These are phyloP conservation scores for Hypomyces perniciosus DNA, from an alignment of 2,329 filamentous ascomycete genomes.

Conservation along the genomic window DNA sequence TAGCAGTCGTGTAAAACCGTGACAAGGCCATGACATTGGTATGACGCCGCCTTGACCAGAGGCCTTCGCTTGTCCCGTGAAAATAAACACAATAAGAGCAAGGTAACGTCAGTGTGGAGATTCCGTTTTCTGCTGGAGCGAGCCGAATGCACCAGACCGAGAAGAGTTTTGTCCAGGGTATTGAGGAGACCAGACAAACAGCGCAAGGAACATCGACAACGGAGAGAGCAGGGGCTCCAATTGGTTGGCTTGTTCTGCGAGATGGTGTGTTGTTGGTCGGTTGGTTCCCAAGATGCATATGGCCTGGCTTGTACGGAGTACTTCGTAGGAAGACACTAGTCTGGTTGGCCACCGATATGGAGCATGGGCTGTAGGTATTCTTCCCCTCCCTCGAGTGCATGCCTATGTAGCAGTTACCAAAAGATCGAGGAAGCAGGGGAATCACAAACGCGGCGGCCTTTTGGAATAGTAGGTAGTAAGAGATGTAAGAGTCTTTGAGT, in stretches of 20 bases:
- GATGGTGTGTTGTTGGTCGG: slow-evolving; percentile 12
- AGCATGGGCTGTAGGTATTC: not conserved
- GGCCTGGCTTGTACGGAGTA: not conserved
- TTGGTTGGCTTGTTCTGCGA: slow-evolving; percentile 1
- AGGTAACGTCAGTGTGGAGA: too few relatives aligned
- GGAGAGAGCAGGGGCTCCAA: not conserved
- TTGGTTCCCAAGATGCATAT: not conserved
- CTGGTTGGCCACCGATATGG: not conserved
- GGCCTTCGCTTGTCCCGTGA: too few relatives aligned
- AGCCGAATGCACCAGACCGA: too few relatives aligned
- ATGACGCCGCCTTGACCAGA: too few relatives aligned
- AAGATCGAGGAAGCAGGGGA: not conserved
- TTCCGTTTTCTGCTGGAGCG: too few relatives aligned
- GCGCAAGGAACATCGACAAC: not conserved
- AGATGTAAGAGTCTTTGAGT: slow-evolving; percentile 3
- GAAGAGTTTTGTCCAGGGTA: too few relatives aligned
- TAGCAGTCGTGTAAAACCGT: too few relatives aligned
- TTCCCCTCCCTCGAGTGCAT: slow-evolving; percentile 1
- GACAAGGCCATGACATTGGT: too few relatives aligned
- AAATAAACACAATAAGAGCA: too few relatives aligned
- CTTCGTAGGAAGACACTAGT: not conserved
- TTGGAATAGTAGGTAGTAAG: not conserved
- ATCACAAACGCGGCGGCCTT: not conserved
- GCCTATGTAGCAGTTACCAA: slow-evolving; percentile 3
- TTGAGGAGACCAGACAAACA: too few relatives aligned